Base-by-base conservation (phyloP, 305 asterid genomes). In the Vinca major region DNA sequence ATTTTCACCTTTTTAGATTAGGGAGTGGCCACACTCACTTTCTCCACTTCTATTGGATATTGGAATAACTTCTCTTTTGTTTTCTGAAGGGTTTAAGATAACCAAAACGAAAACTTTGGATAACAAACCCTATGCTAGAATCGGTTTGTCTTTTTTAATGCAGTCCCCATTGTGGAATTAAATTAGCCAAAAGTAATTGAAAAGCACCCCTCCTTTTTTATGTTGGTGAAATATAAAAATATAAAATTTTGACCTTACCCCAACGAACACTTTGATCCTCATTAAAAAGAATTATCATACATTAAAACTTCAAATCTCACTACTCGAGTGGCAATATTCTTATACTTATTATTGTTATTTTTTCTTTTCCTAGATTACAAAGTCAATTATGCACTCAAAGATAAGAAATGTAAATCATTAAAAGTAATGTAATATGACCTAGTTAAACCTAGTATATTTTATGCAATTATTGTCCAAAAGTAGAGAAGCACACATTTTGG, bases 11-110 rank as follows among this genome's bases (percentile, higher is more conserved):
- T 26, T 26, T 26, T 26, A 26, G 33, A 26, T 26, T 26, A 11
- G 62, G 40, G 37, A 58, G 63, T 58, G 63, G 63, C 63, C 45
- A 58, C 63, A 33, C 63, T 58, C 20, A 58, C 20, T 58, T 58
- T 36, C 21, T 58, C 63, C 63, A 58, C 63, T 58, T 58, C 45
- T 58, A 36, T 13, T 58, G 63, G 63, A 58, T 58, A 13, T 26
- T 13, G 13, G 8, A 40, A 5, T 13, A 11, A 5, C 5, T 4
- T 13, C 37, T 36, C 3, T 57, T 13, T 36, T 57, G 1, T 0
- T 26, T 26, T 26, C n/a, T 26, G 13, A 58, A 41, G 10, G 45
- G 45, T 58, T 58, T 36, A 58, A 20, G 63, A 58, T 58, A 58
- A 58, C 11, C 11, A 58, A 58, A 36, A 36, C 33, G 7, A 58